These are phyloP conservation scores for Physaria fendleri DNA, from an alignment of 345 rosid species.

Conservation along the genomic window DNA sequence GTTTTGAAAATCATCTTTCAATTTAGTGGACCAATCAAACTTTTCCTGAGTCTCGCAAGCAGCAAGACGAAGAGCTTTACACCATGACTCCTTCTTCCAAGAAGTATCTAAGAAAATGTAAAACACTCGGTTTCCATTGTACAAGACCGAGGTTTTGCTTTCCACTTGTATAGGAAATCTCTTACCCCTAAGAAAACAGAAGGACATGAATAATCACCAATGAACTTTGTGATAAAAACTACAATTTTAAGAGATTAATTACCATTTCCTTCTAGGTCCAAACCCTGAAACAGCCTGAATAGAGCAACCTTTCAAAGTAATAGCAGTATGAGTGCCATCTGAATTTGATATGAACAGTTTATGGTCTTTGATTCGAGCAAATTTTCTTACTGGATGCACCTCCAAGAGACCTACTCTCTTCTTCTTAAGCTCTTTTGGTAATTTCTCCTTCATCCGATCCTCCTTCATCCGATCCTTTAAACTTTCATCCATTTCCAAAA, in stretches of 20 bases:
- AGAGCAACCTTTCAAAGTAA: slow-evolving; percentile 52
- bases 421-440: slow-evolving; percentile 52
- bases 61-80: slow-evolving; percentile 89
- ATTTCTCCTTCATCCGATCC: slow-evolving; percentile 35
- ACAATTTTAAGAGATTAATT: no score
- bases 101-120: slow-evolving; percentile 79
- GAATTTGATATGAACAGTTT: slow-evolving; percentile 46
- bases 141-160: slow-evolving; percentile 54
- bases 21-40: slow-evolving; percentile 48
- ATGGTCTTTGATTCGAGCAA: slow-evolving; percentile 54
- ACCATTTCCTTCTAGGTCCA: slow-evolving; percentile 76
- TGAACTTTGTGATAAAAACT: no score
- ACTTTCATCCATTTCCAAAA: slow-evolving; percentile 58
- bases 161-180: slow-evolving; percentile 76
- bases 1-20: slow-evolving; percentile 49
- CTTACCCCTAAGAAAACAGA: slow-evolving; percentile 58
- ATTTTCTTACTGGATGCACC: slow-evolving; percentile 58
- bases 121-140: slow-evolving; percentile 53
- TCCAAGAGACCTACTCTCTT: slow-evolving; percentile 48
- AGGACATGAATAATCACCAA: neutral
- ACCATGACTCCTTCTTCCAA: slow-evolving; percentile 99
- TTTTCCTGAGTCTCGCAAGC: slow-evolving; percentile 53
- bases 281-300: slow-evolving; percentile 85
- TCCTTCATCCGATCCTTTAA: slow-evolving; percentile 40
- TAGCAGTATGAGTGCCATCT: slow-evolving; percentile 35